phyloP scores from a whole-genome alignment of 805 yeast genomes.

The Pichia eremophila region DNA sequence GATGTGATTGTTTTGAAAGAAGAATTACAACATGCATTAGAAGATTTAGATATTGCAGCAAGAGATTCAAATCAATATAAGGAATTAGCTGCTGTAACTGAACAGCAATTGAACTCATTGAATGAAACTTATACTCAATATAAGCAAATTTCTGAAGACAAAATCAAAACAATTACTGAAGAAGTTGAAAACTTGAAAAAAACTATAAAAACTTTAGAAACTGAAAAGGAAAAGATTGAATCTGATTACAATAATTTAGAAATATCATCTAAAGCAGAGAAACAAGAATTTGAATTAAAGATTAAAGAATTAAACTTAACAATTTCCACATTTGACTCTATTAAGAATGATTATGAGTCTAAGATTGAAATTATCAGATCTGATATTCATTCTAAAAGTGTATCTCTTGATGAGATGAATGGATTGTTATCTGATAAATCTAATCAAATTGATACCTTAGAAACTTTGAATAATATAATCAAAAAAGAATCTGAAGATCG shows the following conservation, averaged over 20 bases:
- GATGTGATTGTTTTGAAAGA: conserved; percentile 20
- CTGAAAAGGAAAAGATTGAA: conserved; percentile 10
- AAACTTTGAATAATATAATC: conserved; percentile 5
- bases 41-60: conserved; percentile 48
- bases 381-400: conserved; percentile 23
- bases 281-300: conserved; percentile 12
- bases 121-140: conserved; percentile 44
- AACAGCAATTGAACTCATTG: conserved; percentile 49
- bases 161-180: conserved; percentile 4
- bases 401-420: conserved; percentile 10
- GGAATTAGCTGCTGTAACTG: conserved; percentile 55
- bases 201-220: conserved; percentile 6
- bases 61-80: conserved; percentile 53
- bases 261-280: conserved; percentile 7
- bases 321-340: conserved; percentile 17
- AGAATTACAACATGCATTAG: conserved; percentile 32
- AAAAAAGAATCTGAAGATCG: conserved; percentile 15
- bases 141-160: conserved; percentile 24
- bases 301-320: conserved; percentile 18
- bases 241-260: conserved; percentile 10
- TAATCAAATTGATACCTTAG: conserved; percentile 20
- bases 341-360: conserved; percentile 23
- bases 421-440: conserved; percentile 17
- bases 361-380: conserved; percentile 23
- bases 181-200: conserved; percentile 12